phyloP scores from a whole-genome alignment of 306 rosid species.

The Corylus americana region DNA sequence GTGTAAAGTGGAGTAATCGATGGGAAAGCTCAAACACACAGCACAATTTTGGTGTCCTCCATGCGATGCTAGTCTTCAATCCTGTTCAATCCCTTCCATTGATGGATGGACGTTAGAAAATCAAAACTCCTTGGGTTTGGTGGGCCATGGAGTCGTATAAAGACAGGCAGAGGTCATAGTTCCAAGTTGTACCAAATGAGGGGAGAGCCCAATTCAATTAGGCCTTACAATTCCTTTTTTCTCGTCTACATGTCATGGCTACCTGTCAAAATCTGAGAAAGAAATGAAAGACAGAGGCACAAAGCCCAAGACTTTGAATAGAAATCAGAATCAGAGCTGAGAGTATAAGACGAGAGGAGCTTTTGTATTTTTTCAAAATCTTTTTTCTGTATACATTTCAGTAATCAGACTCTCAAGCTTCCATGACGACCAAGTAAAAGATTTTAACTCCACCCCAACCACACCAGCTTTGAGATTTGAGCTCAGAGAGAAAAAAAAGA shows the following conservation, averaged over 20 bases:
- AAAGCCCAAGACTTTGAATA: conserved; percentile 60
- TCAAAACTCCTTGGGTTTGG: background rate
- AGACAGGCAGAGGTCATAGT: background rate
- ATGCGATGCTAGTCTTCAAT: background rate
- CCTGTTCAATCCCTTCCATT: background rate
- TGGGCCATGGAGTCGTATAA: background rate
- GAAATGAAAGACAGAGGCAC: conserved; percentile 68
- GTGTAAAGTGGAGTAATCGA: background rate
- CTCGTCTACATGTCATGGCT: conserved; percentile 52
- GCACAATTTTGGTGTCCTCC: background rate
- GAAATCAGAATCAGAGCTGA: conserved; percentile 49
- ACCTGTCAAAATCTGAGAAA: conserved; percentile 68
- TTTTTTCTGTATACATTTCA: background rate
- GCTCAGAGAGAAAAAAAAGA: conserved; percentile 51
- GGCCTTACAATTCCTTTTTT: conserved; percentile 17
- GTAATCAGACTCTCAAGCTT: conserved; percentile 23
- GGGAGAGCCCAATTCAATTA: conserved; percentile 9
- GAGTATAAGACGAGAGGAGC: conserved; percentile 53
- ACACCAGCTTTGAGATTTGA: conserved; percentile 58
- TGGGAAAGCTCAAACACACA: background rate
- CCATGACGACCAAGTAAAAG: conserved; percentile 31
- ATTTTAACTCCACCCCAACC: conserved; percentile 27
- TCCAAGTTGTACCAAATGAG: background rate
- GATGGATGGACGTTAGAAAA: background rate
- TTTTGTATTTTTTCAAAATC: conserved; percentile 36